Evolutionary conservation across 2,329 filamentous ascomycete species (phyloP).

Genomic region (Aspergillus bombycis): DNA sequence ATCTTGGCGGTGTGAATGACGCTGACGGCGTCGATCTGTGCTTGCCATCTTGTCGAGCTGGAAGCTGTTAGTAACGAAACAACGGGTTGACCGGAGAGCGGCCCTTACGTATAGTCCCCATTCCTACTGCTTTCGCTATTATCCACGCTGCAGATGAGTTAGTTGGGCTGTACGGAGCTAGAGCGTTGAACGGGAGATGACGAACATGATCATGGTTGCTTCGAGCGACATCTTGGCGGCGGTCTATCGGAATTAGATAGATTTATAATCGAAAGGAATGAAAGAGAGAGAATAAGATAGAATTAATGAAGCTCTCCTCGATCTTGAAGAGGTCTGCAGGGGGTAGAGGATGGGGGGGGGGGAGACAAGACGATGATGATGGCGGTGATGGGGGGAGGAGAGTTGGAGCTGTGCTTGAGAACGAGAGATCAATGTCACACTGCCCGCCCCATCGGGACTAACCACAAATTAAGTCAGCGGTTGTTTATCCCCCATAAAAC

Average conservation of each 20-base stretch:
- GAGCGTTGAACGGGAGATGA: slow-evolving; percentile 17
- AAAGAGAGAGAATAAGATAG: slow-evolving; percentile 3
- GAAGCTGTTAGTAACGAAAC: slow-evolving; percentile 38
- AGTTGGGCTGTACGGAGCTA: slow-evolving; percentile 21
- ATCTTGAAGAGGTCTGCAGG: background rate
- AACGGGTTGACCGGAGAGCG: slow-evolving; percentile 6
- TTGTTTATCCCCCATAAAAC: slow-evolving; percentile 46
- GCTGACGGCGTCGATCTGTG: slow-evolving; percentile 92
- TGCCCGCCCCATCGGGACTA: slow-evolving; percentile 19
- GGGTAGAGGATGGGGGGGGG: slow-evolving; percentile 14
- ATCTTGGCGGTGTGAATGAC: slow-evolving; percentile 96
- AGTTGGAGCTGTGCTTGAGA: slow-evolving; percentile 27
- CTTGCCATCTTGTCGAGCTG: slow-evolving; percentile 91
- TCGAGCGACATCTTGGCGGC: slow-evolving; percentile 88
- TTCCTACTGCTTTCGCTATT: slow-evolving; percentile 99
- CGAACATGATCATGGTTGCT: slow-evolving; percentile 92
- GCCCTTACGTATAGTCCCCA: slow-evolving; percentile 74
- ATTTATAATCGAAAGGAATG: background rate
- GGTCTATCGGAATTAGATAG: slow-evolving; percentile 9
- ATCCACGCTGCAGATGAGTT: slow-evolving; percentile 68
- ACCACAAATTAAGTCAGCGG: slow-evolving; percentile 32
- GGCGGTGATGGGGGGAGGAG: slow-evolving; percentile 25
- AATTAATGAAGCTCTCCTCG: background rate
- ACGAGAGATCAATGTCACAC: slow-evolving; percentile 25
- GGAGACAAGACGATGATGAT: slow-evolving; percentile 11